Base-by-base conservation (phyloP, 2,329 filamentous ascomycete species). In the Diaporthe citriasiana region DNA sequence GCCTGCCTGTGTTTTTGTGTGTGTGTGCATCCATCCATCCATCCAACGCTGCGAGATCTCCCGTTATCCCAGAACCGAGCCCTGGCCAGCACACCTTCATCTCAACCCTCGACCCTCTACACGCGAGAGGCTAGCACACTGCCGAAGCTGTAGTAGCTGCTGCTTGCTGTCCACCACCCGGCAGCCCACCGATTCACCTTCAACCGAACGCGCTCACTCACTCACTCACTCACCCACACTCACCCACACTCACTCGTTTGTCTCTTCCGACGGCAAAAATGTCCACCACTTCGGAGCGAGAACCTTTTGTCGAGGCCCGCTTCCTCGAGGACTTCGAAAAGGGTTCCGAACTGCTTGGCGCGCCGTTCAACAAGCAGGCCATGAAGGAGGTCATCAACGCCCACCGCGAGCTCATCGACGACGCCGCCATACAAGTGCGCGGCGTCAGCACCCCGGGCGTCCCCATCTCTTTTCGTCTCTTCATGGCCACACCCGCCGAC, bases 211-310 rank as follows among this genome's bases (percentile, higher is more conserved):
- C 27, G 19, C 35, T 25, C 27, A 33, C 27, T 4, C 33, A 40
- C 10, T 7, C 35, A 42, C 56, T 27, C 56, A 2, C 13, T 42
- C 30, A 13, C 19, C 4, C 56, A 12, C 22, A 6, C 1, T 65
- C 19, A 25, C 60, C 42, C 42, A 7, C 42, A 7, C 42, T 19
- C 22, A 7, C 47, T 17, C 42, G 17, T 7, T 8, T 27, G 30
- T 50, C 8, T 47, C 10, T n/a, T n/a, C 10, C 19, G 27, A 17
- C 38, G 19, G 19, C 30, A 63, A 65, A 59, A 17, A 75, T 75
- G 74, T 75, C 74, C 47, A 66, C 68, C 56, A 50, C 71, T 45
- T 75, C 74, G 51, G 74, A 75, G 45, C 68, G 74, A 17, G 66
- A 65, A 60, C 74, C 74, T 12, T 75, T 75, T 38, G 65, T 69